phyloP scores from a whole-genome alignment of 2,329 filamentous ascomycete species.

The Cercospora canescens region DNA sequence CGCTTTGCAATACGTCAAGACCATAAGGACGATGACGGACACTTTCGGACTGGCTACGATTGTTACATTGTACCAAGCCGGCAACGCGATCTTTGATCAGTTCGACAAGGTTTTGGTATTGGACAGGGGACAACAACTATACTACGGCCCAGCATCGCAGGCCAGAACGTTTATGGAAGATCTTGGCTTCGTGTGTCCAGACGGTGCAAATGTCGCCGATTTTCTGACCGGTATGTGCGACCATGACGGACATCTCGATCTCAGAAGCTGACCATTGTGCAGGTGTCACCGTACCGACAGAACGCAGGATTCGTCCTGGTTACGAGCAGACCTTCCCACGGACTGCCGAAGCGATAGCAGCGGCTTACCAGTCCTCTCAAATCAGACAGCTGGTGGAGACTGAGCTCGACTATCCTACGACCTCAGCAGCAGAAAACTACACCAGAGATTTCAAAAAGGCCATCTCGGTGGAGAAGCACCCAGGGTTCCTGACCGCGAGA shows the following conservation, averaged over 20 bases:
- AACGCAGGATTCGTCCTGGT: constrained; percentile 46
- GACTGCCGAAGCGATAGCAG: constrained; percentile 46
- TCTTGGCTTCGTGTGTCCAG: constrained; percentile 62
- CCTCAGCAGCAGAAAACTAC: constrained; percentile 48
- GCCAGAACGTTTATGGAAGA: constrained; percentile 66
- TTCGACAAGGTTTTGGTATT: constrained; percentile 72
- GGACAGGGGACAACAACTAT: constrained; percentile 66
- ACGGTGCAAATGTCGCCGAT: constrained; percentile 65
- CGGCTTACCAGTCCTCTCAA: constrained; percentile 53
- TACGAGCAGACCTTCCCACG: constrained; percentile 48
- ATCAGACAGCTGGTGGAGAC: constrained; percentile 53
- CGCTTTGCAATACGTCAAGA: constrained; percentile 55
- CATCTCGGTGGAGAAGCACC: constrained; percentile 57
- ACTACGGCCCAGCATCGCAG: constrained; percentile 60
- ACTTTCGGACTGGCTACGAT: constrained; percentile 60
- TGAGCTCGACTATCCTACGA: constrained; percentile 60
- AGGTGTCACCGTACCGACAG: constrained; percentile 61
- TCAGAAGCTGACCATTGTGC: no score
- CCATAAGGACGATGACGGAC: constrained; percentile 65
- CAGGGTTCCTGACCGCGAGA: constrained; percentile 51
- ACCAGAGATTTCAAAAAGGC: constrained; percentile 57
- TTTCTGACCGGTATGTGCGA: no score
- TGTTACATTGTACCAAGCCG: constrained; percentile 68
- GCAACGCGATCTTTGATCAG: constrained; percentile 67
- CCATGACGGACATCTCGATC: no score